Evolutionary conservation across 495 filamentous ascomycete genomes (phyloP).

Genomic region (Daldinia decipiens): DNA sequence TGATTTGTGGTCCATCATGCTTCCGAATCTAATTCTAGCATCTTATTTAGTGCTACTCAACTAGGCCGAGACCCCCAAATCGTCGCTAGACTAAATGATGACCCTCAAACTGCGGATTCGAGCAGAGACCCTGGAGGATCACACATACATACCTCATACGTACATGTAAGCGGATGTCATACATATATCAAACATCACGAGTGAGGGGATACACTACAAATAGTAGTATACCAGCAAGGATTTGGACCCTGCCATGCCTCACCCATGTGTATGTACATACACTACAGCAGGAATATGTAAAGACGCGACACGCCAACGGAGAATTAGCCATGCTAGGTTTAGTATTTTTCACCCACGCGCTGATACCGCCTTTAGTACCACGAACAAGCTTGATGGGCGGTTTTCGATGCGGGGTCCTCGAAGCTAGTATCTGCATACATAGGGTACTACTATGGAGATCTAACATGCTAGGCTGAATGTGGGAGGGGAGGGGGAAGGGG

Average conservation of each 20-base stretch:
- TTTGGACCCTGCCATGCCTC: constrained; percentile 29
- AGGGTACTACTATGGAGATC: constrained; percentile 21
- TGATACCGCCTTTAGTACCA: constrained; percentile 31
- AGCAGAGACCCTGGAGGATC: constrained; percentile 28
- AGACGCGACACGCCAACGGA: constrained; percentile 21
- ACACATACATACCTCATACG: neutral
- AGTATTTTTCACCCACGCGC: constrained; percentile 45
- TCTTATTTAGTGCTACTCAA: neutral
- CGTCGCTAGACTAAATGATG: constrained; percentile 11
- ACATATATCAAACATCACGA: constrained; percentile 35
- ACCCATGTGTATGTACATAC: too few species aligned
- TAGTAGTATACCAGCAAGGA: constrained; percentile 22
- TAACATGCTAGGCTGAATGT: constrained; percentile 10
- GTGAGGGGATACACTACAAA: constrained; percentile 14
- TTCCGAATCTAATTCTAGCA: constrained; percentile 15
- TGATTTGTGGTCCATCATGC: neutral
- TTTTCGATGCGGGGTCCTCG: constrained; percentile 37
- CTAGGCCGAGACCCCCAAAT: neutral
- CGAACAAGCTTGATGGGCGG: constrained; percentile 14
- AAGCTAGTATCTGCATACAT: constrained; percentile 25
- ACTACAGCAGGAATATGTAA: constrained; percentile 27
- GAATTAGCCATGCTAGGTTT: constrained; percentile 28
- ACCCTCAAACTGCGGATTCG: constrained; percentile 12
- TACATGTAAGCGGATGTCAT: constrained; percentile 23
- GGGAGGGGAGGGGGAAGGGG: constrained; percentile 8